Evolutionary conservation across 179 eudicot species (phyloP).

Genomic region (Patellifolia procumbens): DNA sequence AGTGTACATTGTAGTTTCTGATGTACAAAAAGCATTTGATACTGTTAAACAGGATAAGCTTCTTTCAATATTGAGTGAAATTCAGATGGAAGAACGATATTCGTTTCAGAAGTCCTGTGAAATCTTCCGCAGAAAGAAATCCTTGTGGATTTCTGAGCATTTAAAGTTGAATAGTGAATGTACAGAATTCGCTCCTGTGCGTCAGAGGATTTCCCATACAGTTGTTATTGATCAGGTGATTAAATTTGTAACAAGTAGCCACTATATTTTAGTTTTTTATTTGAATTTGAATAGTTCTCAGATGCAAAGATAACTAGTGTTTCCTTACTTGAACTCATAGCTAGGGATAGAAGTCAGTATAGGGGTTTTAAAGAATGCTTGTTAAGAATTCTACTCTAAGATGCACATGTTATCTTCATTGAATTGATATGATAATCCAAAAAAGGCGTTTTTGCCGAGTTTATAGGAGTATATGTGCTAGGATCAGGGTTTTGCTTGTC

Average conservation of each 20-base stretch:
- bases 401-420: not conserved
- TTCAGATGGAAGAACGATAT: conserved; percentile 48
- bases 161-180: conserved; percentile 28
- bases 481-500: not conserved
- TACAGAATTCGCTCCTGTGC: conserved; percentile 31
- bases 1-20: conserved; percentile 74
- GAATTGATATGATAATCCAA: not conserved
- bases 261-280: not conserved
- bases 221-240: conserved; percentile 62
- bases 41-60: conserved; percentile 78
- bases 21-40: conserved; percentile 90
- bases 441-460: not conserved
- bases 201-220: conserved; percentile 38
- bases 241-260: not conserved
- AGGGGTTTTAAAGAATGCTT: not conserved
- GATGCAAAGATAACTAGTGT: not conserved
- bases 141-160: conserved; percentile 45
- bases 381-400: not conserved
- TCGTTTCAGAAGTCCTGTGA: conserved; percentile 45
- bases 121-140: conserved; percentile 49
- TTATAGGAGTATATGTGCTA: not conserved
- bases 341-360: not conserved
- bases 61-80: conserved; percentile 61
- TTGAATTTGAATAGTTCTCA: not conserved
- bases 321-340: not conserved